Conservation (phyloP, 1,284 basidiomycete genomes). For the Trichosporon sp. region DNA sequence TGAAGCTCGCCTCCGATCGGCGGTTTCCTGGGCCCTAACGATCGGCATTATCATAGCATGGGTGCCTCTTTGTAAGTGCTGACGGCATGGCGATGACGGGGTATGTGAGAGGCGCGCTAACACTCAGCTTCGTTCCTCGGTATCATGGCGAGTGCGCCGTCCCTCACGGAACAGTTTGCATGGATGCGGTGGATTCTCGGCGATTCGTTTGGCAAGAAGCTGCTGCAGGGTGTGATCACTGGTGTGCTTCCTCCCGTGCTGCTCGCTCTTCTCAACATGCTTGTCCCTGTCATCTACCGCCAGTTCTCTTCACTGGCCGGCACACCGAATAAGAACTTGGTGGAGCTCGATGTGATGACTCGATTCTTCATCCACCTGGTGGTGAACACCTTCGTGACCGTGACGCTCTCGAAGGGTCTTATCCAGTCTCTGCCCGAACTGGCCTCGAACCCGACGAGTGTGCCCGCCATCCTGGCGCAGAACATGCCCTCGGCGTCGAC, state of each 20-base stretch:
- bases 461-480: conserved; percentile 54
- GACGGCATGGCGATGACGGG: too few relatives aligned
- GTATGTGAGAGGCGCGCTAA: too few relatives aligned
- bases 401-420: conserved; percentile 62
- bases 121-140: conserved; percentile 46
- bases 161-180: conserved; percentile 49
- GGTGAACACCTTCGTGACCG: conserved; percentile 63
- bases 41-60: conserved; percentile 62
- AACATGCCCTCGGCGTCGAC: conserved; percentile 66
- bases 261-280: conserved; percentile 62
- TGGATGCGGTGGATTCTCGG: conserved; percentile 63
- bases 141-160: conserved; percentile 51
- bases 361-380: conserved; percentile 70
- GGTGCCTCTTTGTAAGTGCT: conserved; percentile 32
- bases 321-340: conserved; percentile 62
- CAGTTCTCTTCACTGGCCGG: conserved; percentile 64
- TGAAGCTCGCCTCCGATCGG: conserved; percentile 61
- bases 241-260: conserved; percentile 62
- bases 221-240: conserved; percentile 59
- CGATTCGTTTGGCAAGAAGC: conserved; percentile 23
- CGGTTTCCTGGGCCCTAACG: conserved; percentile 52
- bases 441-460: conserved; percentile 54
- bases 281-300: conserved; percentile 64
- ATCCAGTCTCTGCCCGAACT: conserved; percentile 29
- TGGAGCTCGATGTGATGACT: conserved; percentile 68